Evolutionary conservation across 257 asterid species (phyloP), one percentile per base, ranked within the genome.

Genomic region (Solanum stenotomum): DNA sequence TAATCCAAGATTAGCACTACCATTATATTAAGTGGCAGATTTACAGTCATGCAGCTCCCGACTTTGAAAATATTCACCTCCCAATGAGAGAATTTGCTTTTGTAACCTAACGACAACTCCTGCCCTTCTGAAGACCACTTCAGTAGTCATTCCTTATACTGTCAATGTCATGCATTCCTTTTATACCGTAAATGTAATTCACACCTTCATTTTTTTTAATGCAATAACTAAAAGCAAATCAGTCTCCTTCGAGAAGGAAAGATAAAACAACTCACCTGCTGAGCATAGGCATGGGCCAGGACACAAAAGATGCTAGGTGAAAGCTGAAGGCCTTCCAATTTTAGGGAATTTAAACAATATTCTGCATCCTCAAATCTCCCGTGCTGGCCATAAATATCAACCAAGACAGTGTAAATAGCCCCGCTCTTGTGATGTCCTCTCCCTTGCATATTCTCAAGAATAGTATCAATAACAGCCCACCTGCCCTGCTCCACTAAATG

Each of bases 221-320:
- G 38, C 14, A 44, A 44, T 16, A 79, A 15, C 35, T 79, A 27
- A 27, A 79, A 79, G 85, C 9, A 44, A 79, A 79, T 25, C 25
- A 27, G 25, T 79, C 25, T 27, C 85, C 65, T 44, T 79, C 85
- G 3, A 44, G 65, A 44, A 46, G 68, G 70, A 31, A 82, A 31
- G 40, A 52, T 38, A 49, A 5, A 81, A 86, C 67, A 87, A 85
- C 76, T 27, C 22, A 94, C 99, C 98, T 95, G 96, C 89, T 94
- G 98, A 68, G 99, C 98, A 90, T 93, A 96, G 78, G 98, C 98
- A 91, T 96, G 94, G 83, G 98, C 98, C 87, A 96, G 93, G 90
- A 94, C 95, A 88, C 97, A 94, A 89, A 92, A 96, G 88, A 94
- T 83, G 90, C 93, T 94, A 5, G 96, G 94, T 22, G 98, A 91